phyloP scores from a whole-genome alignment of 768 basidiomycete species.

The Phanerochaete sordida region DNA sequence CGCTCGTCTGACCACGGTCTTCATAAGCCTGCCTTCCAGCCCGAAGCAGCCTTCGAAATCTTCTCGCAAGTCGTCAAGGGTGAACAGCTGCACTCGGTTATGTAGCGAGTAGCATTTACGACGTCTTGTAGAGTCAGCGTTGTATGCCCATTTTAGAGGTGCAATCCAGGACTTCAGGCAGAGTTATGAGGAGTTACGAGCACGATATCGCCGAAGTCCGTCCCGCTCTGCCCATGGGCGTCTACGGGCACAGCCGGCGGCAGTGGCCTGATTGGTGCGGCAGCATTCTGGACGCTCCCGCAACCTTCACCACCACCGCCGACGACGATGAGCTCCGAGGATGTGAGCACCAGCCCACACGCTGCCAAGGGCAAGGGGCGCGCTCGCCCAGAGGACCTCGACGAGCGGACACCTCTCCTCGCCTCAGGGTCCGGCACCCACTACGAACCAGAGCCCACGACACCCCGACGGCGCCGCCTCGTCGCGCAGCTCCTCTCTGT shows the following conservation, averaged over 20 bases:
- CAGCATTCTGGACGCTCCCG: not conserved
- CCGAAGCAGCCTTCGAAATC: conserved; percentile 52
- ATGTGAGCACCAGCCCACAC: not conserved
- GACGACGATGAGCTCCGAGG: conserved; percentile 1
- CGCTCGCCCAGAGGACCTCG: conserved; percentile 34
- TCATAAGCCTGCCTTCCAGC: conserved; percentile 57
- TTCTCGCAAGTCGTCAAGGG: conserved; percentile 51
- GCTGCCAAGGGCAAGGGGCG: conserved; percentile 54
- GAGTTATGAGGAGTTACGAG: too few species aligned
- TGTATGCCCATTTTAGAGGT: too few species aligned
- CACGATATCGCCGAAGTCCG: too few species aligned
- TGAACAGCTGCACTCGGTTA: conserved; percentile 52
- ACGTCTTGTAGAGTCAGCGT: not conserved
- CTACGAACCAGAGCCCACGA: conserved; percentile 21
- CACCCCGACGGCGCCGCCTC: conserved; percentile 25
- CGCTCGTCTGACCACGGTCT: not conserved
- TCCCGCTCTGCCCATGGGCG: not conserved
- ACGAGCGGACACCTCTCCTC: conserved; percentile 53
- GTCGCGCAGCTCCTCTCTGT: conserved; percentile 37
- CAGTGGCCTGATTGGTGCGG: not conserved
- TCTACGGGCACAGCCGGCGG: not conserved
- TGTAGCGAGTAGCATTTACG: not conserved
- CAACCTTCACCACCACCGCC: not conserved
- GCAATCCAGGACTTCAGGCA: too few species aligned
- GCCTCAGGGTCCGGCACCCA: conserved; percentile 34